These are phyloP conservation scores for Suhomyces kilbournensis DNA, from an alignment of 805 yeast genomes.

Conservation along the genomic window DNA sequence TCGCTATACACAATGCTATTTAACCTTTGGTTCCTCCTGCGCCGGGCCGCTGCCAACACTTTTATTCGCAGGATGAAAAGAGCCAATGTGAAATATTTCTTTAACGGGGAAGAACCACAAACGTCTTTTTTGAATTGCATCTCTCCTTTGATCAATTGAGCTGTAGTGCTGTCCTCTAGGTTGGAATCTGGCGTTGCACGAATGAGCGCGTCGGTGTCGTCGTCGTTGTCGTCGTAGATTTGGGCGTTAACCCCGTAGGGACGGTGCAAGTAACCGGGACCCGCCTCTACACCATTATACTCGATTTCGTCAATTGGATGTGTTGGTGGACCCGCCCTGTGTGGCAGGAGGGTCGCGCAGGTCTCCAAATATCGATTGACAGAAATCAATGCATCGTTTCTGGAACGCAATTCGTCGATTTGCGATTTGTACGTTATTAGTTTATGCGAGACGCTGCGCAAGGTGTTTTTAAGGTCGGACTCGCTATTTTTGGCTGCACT, in stretches of 20 bases:
- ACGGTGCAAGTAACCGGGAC: background rate
- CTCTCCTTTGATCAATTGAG: slow-evolving; percentile 2
- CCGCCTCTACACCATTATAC: background rate
- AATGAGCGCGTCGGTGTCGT: background rate
- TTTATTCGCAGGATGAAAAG: background rate
- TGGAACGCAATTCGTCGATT: slow-evolving; percentile 5
- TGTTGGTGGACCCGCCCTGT: background rate
- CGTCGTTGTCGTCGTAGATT: background rate
- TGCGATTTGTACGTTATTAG: slow-evolving; percentile 7
- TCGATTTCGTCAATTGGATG: background rate
- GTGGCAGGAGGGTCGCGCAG: background rate
- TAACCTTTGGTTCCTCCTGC: background rate
- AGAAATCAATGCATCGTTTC: slow-evolving; percentile 5
- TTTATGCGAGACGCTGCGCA: slow-evolving; percentile 6
- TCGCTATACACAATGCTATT: background rate
- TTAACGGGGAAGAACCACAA: background rate
- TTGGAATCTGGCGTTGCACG: background rate
- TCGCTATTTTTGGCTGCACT: background rate
- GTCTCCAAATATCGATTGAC: slow-evolving; percentile 1
- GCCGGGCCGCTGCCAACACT: background rate
- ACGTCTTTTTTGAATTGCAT: background rate
- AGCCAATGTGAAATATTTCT: background rate
- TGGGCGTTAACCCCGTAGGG: background rate
- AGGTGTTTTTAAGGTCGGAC: slow-evolving; percentile 1
- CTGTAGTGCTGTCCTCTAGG: slow-evolving; percentile 3